phyloP scores from a whole-genome alignment of 1,284 basidiomycete species.

The Trametes hirsuta region DNA sequence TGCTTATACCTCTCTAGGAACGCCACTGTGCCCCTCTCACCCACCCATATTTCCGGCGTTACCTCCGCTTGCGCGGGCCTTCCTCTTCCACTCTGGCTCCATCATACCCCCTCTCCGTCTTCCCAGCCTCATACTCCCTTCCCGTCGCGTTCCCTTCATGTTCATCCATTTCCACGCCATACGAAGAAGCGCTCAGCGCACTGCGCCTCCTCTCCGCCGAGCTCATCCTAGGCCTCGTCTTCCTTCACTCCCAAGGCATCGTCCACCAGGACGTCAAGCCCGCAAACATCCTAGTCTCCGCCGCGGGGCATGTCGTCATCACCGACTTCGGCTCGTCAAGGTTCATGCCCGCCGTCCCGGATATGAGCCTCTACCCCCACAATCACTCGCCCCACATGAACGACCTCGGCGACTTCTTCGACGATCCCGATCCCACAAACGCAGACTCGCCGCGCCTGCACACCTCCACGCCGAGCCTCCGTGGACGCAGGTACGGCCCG shows the following conservation, averaged over 20 bases:
- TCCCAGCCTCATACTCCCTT: conserved; percentile 15
- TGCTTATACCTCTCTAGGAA: conserved; percentile 8
- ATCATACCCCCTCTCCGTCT: neutral
- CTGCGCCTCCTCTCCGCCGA: conserved; percentile 24
- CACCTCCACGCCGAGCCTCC: neutral
- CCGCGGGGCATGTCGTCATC: conserved; percentile 52
- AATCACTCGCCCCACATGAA: conserved; percentile 5
- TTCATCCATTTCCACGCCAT: conserved; percentile 2
- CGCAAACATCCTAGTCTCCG: conserved; percentile 64
- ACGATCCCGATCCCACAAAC: neutral
- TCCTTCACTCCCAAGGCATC: conserved; percentile 43
- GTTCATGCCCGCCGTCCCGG: conserved; percentile 30
- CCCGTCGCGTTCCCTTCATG: conserved; percentile 20
- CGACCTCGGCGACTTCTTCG: conserved; percentile 2
- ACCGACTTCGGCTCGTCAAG: conserved; percentile 58
- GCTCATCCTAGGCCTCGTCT: conserved; percentile 18
- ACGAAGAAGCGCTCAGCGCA: conserved; percentile 11
- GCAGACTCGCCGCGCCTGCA: neutral
- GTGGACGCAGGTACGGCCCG: conserved; percentile 4
- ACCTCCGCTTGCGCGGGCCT: conserved; percentile 11
- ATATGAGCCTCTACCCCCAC: neutral
- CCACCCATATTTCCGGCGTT: conserved; percentile 11
- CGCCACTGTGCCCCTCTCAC: conserved; percentile 19
- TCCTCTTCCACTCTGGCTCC: neutral
- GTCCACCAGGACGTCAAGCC: conserved; percentile 73